Evolutionary conservation across 495 filamentous ascomycete species (phyloP).

Genomic region (Neurospora africana): DNA sequence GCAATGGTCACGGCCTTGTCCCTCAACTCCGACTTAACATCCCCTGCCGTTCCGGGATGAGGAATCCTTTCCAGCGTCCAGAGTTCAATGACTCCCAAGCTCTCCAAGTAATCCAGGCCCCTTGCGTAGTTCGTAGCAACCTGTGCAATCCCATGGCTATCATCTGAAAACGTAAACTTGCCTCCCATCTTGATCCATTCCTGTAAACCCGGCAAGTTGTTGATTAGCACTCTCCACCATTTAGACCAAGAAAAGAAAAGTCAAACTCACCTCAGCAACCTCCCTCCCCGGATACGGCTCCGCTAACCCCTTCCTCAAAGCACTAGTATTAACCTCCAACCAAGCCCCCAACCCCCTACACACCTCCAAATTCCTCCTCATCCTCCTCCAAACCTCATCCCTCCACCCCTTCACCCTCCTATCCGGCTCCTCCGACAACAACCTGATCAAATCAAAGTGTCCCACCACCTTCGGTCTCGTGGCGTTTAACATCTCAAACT

Average conservation of each 20-base stretch:
- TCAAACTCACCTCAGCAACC: slow-evolving; percentile 59
- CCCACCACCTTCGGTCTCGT: slow-evolving; percentile 73
- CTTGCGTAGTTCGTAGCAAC: slow-evolving; percentile 48
- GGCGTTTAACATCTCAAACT: slow-evolving; percentile 67
- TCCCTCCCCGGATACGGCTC: slow-evolving; percentile 79
- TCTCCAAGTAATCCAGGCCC: slow-evolving; percentile 46
- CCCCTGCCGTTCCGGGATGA: slow-evolving; percentile 2
- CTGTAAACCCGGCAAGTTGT: not conserved
- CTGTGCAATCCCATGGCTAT: slow-evolving; percentile 78
- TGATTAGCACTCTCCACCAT: not conserved
- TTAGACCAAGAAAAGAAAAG: not conserved
- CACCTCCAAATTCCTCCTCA: slow-evolving; percentile 62
- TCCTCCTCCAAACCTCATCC: slow-evolving; percentile 56
- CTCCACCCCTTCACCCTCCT: slow-evolving; percentile 40
- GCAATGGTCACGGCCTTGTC: slow-evolving; percentile 23
- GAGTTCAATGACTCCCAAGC: slow-evolving; percentile 36
- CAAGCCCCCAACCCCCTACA: slow-evolving; percentile 66
- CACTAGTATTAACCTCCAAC: slow-evolving; percentile 80
- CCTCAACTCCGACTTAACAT: slow-evolving; percentile 17
- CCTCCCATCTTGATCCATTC: slow-evolving; percentile 51
- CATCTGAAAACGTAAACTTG: slow-evolving; percentile 77
- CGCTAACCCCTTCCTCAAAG: slow-evolving; percentile 74
- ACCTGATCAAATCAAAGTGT: slow-evolving; percentile 84
- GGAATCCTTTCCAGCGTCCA: slow-evolving; percentile 34
- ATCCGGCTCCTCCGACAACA: slow-evolving; percentile 61